Evolutionary conservation across 345 rosid genomes (phyloP), one percentile per base, ranked within the genome.

Genomic region (Acer negundo): DNA sequence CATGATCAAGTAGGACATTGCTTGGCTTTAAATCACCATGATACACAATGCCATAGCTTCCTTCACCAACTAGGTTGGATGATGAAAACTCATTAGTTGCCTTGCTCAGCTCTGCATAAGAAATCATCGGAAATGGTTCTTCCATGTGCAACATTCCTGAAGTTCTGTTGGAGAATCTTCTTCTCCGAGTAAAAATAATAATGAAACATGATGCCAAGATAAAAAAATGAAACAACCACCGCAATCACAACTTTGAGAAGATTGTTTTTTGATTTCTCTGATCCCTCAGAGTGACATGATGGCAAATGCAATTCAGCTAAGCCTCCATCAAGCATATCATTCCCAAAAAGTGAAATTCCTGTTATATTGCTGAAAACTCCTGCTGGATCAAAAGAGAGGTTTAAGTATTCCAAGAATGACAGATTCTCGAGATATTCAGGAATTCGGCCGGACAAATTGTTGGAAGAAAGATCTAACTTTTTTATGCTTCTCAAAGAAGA

Each of bases 51-150:
- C 80, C 78, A 22, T 17, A 74, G 42, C 83, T 77, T 19, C 82
- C 85, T 12, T n/a, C 35, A 62, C 88, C 86, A 63, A 81, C 56
- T 69, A 76, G 69, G 55, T 77, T 79, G 0, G 47, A 12, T 2
- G 7, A 5, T 38, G 85, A 86, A 66, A 83, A 81, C 10, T 82
- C 80, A 16, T 75, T 17, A 1, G 83, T 86, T 31, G 77, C 77
- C 65, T 53, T 72, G 10, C 53, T 56, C 49, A 67, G 44, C 47
- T 49, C 46, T 0, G 38, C 67, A 51, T 67, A 79, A 7, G 77
- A 73, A 17, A 72, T 46, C 55, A 13, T 42, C 12, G 47, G 49
- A 70, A 73, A 69, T 5, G 55, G 56, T 16, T 59, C 13, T 20
- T 58, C 38, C 40, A 28, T 17, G 1, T 13, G 62, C 9, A 71